phyloP scores from a whole-genome alignment of 2,329 filamentous ascomycete genomes.

The Colletotrichum acutatum region DNA sequence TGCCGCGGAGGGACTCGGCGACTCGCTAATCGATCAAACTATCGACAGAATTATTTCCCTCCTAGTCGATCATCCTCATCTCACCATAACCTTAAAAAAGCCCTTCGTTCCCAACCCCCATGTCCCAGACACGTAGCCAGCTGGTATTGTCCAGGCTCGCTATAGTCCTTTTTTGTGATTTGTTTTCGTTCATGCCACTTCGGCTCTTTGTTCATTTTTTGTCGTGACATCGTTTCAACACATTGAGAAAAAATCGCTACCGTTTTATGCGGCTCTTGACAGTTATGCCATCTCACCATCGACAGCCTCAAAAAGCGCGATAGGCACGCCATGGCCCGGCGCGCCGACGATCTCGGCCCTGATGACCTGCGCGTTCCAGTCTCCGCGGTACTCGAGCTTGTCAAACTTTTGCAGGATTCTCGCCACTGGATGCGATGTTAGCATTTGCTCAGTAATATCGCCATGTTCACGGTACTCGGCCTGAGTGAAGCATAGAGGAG shows the following conservation, averaged over 20 bases:
- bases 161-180: not conserved
- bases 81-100: not conserved
- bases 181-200: not conserved
- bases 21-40: constrained; percentile 21
- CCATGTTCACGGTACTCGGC: not conserved
- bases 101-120: not conserved
- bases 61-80: not conserved
- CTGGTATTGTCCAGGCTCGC: not conserved
- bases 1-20: not conserved
- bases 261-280: not conserved
- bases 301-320: constrained; percentile 49
- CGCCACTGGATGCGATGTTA: constrained; percentile 48
- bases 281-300: constrained; percentile 33
- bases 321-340: constrained; percentile 54
- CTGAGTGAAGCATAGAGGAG: not conserved
- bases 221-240: not conserved
- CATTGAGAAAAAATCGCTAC: not conserved
- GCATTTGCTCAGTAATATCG: not conserved
- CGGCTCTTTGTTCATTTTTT: not conserved
- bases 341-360: constrained; percentile 57
- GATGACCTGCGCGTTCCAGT: constrained; percentile 56
- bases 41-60: not conserved
- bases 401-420: constrained; percentile 71
- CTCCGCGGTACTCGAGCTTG: constrained; percentile 58
- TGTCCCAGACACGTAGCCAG: not conserved